phyloP scores from a whole-genome alignment of 148 eudicot species.

The Rhododendron vialii region DNA sequence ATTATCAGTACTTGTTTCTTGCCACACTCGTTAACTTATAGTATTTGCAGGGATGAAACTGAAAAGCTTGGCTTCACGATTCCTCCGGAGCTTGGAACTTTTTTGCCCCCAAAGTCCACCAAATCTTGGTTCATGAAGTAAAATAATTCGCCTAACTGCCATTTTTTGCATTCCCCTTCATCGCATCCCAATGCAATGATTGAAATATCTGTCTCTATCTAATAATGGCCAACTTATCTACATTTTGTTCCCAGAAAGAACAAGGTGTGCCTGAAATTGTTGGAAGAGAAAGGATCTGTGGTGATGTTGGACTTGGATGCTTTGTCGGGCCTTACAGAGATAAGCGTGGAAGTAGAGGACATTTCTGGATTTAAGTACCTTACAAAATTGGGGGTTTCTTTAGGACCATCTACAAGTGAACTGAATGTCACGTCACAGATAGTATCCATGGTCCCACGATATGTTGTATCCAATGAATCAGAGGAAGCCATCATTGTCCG shows the following conservation, averaged over 20 bases:
- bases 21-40: slow-evolving; percentile 3
- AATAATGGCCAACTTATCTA: not conserved
- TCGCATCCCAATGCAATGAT: not conserved
- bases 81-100: slow-evolving; percentile 60
- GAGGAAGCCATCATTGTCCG: slow-evolving; percentile 56
- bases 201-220: not conserved
- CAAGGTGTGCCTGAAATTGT: slow-evolving; percentile 52
- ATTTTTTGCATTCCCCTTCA: not conserved
- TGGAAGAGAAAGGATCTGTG: slow-evolving; percentile 58
- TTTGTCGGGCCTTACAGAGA: slow-evolving; percentile 81
- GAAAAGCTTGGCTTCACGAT: slow-evolving; percentile 35
- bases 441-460: slow-evolving; percentile 73
- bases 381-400: slow-evolving; percentile 73
- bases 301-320: slow-evolving; percentile 83
- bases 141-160: slow-evolving; percentile 13
- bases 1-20: not conserved
- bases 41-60: slow-evolving; percentile 56
- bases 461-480: slow-evolving; percentile 68
- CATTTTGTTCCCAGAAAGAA: slow-evolving; percentile 48
- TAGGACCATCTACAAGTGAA: slow-evolving; percentile 54
- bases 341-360: slow-evolving; percentile 52
- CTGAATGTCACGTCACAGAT: slow-evolving; percentile 47
- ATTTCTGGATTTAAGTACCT: slow-evolving; percentile 34
- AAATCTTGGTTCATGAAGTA: slow-evolving; percentile 94
- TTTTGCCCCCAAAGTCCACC: slow-evolving; percentile 67